Conservation (phyloP, 2,329 filamentous ascomycete genomes). For the Trichoderma sp. region DNA sequence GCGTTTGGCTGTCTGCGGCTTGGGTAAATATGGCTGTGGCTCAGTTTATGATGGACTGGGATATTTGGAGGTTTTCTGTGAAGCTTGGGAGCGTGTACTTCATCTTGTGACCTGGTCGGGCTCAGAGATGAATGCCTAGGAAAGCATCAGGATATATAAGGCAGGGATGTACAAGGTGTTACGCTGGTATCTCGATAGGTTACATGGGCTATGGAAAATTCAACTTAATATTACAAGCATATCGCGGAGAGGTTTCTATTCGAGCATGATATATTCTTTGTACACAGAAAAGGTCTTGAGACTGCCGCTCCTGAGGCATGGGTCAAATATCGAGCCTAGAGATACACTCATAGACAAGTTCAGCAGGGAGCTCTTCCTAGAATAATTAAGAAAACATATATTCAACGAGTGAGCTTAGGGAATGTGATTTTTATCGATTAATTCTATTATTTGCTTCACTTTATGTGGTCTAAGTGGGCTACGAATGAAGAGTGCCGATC, state of each 20-base stretch:
- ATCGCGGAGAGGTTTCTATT: no score
- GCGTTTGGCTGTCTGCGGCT: background rate
- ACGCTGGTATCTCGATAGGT: background rate
- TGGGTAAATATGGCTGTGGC: background rate
- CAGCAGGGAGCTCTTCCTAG: background rate
- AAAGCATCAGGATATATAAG: background rate
- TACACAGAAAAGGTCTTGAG: no score
- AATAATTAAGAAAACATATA: background rate
- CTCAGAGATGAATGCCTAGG: background rate
- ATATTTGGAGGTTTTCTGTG: background rate
- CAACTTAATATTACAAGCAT: no score
- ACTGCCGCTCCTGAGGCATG: no score
- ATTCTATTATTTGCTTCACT: background rate
- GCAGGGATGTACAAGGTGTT: no score
- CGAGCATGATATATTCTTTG: no score
- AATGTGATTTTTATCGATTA: background rate
- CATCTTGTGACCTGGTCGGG: background rate
- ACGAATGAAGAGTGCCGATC: background rate
- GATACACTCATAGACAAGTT: background rate
- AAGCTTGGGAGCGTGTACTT: background rate
- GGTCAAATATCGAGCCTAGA: no score
- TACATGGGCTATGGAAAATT: background rate
- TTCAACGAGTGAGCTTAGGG: background rate
- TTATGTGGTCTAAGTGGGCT: background rate
- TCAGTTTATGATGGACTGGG: background rate